Evolutionary conservation across 176 grass and related monocot species (phyloP), one percentile per base, ranked within the genome.

Genomic region (Carex littledalei): DNA sequence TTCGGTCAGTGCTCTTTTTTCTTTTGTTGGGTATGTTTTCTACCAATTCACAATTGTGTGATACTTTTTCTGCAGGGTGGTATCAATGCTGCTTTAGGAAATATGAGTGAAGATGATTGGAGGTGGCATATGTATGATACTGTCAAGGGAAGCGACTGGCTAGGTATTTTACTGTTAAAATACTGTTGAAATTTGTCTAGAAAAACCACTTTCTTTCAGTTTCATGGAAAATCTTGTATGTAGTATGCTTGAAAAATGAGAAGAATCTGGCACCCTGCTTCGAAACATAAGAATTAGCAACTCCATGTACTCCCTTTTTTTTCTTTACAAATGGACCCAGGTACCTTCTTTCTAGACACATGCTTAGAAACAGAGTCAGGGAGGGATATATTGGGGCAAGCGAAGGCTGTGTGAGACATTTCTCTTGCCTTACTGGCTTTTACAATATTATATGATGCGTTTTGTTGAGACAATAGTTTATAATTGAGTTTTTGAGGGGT

Each of bases 121-220:
- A 94, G 95, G 85, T 98, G 95, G 95, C 95, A 98, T 90, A 98
- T 98, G 92, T 98, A 98, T 93, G 95, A 98, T 69, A 98, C 95
- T 15, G 95, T 98, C 59, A 98, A 98, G 80, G 95, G 95, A 84
- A 98, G 95, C 13, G 95, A 98, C 71, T 98, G 95, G 95, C 88
- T 93, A 22, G 92, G 95, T 98, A 91, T 86, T 79, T 78, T 85
- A 79, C 52, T 62, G 81, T 24, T 56, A 57, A 49, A 77, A 77
- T 61, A 34, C 29, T 76, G 4, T 47, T 50, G 80, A 57, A 68
- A 29, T 64, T 87, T 82, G 63, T 32, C 45, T 32, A 50, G 49
- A 26, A 83, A 52, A 14, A 45, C 18, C 20, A 34, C 13, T 59
- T 82, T 34, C 18, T 71, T 39, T 34, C 9, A 83, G 64, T 13